Conservation (phyloP, 1,139 yeast genomes). For the Candida smagusa region DNA sequence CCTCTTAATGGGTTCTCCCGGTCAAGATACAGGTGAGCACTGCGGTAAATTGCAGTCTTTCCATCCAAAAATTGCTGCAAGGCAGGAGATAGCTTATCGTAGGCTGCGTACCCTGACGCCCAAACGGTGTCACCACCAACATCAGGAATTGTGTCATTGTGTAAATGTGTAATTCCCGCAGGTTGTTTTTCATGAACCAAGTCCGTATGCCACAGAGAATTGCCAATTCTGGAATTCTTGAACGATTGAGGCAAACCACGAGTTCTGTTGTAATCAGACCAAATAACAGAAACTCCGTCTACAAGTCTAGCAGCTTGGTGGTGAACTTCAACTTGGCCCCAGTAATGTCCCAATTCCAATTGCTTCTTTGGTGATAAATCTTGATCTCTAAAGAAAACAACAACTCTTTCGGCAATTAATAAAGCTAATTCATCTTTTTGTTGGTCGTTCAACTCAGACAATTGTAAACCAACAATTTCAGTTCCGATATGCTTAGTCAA, state of each 20-base stretch:
- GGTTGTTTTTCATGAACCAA: conserved; percentile 47
- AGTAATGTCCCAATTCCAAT: conserved; percentile 41
- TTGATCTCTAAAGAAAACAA: conserved; percentile 47
- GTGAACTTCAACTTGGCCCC: conserved; percentile 47
- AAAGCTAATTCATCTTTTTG: conserved; percentile 43
- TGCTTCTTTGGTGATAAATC: conserved; percentile 45
- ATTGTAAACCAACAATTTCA: conserved; percentile 19
- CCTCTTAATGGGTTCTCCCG: conserved; percentile 39
- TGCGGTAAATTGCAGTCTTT: conserved; percentile 42
- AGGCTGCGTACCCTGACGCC: conserved; percentile 50
- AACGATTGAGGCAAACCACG: conserved; percentile 18
- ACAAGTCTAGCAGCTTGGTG: conserved; percentile 41
- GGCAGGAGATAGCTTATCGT: conserved; percentile 49
- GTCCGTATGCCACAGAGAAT: conserved; percentile 43
- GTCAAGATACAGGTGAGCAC: conserved; percentile 44
- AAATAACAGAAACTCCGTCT: conserved; percentile 47
- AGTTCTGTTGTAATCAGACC: conserved; percentile 36
- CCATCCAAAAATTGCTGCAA: conserved; percentile 49
- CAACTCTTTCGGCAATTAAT: conserved; percentile 50
- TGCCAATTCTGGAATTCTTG: conserved; percentile 30
- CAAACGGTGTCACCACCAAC: conserved; percentile 51
- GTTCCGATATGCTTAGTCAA: conserved; percentile 21
- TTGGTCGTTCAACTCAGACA: conserved; percentile 19
- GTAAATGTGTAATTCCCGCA: conserved; percentile 47
- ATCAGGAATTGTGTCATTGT: conserved; percentile 42